phyloP scores from a whole-genome alignment of 805 yeast genomes.

The Hanseniaspora singularis region DNA sequence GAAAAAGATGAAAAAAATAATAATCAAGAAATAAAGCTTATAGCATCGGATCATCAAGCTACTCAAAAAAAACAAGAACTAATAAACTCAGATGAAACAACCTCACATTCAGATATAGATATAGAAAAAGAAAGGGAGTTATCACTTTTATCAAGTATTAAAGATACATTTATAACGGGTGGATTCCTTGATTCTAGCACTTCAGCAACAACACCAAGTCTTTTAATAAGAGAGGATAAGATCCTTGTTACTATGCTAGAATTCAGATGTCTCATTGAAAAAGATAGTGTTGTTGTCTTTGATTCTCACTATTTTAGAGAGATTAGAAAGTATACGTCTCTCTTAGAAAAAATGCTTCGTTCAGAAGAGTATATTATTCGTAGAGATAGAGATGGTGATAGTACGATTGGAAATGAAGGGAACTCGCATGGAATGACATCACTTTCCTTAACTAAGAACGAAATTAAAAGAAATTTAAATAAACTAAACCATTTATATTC shows the following conservation, averaged over 20 bases:
- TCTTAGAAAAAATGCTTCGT: slow-evolving; percentile 63
- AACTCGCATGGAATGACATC: background rate
- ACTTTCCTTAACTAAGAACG: slow-evolving; percentile 4
- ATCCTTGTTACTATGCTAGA: slow-evolving; percentile 64
- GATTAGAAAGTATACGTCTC: slow-evolving; percentile 62
- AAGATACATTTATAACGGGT: slow-evolving; percentile 12
- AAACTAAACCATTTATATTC: slow-evolving; percentile 16
- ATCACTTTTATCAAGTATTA: slow-evolving; percentile 6
- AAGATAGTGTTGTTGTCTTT: slow-evolving; percentile 60
- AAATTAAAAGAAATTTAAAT: slow-evolving; percentile 14
- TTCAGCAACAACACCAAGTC: slow-evolving; percentile 69
- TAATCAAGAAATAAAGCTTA: too few relatives aligned
- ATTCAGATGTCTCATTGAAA: slow-evolving; percentile 64
- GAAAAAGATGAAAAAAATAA: background rate
- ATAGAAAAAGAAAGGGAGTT: slow-evolving; percentile 2
- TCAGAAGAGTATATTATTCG: slow-evolving; percentile 29
- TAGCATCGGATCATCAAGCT: background rate
- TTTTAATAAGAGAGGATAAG: slow-evolving; percentile 60
- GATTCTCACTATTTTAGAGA: slow-evolving; percentile 52
- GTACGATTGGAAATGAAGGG: background rate
- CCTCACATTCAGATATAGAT: background rate
- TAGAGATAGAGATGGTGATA: background rate
- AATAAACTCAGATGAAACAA: slow-evolving; percentile 18
- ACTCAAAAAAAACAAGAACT: slow-evolving; percentile 9
- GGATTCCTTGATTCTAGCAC: slow-evolving; percentile 23